phyloP scores from a whole-genome alignment of 2,329 filamentous ascomycete genomes.

The Verticillium zaregamsianum region DNA sequence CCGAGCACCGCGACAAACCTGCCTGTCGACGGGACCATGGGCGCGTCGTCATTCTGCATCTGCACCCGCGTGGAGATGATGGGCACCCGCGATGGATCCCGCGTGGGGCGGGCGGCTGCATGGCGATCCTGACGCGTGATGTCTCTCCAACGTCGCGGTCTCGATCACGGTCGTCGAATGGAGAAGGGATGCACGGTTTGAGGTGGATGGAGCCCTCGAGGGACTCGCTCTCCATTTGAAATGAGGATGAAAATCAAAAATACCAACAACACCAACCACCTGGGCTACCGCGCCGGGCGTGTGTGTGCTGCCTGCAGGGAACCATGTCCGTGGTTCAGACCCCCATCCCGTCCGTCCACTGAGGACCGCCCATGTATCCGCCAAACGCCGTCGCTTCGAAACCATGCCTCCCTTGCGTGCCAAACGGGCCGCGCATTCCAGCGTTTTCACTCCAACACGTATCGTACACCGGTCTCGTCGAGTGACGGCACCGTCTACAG shows the following conservation, averaged over 20 bases:
- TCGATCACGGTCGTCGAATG: background rate
- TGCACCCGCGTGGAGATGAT: background rate
- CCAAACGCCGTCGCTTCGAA: background rate
- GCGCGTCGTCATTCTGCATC: background rate
- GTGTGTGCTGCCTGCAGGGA: background rate
- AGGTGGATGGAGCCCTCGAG: background rate
- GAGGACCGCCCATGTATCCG: background rate
- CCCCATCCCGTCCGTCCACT: background rate
- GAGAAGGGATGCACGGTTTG: background rate
- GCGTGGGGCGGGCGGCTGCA: constrained; percentile 1
- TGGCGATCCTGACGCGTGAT: constrained; percentile 1
- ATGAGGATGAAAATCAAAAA: background rate
- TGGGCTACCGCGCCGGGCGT: background rate
- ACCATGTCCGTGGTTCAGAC: background rate
- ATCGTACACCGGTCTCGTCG: background rate
- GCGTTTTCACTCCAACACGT: background rate
- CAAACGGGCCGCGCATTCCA: background rate
- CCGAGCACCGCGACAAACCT: background rate
- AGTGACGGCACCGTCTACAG: background rate
- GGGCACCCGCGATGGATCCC: constrained; percentile 4
- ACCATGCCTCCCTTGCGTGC: background rate
- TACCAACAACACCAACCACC: background rate
- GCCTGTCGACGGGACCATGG: background rate
- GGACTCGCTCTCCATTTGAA: background rate
- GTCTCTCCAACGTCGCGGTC: background rate